Base-by-base conservation (phyloP, 2,329 filamentous ascomycete genomes). In the Alternaria gansuensis region DNA sequence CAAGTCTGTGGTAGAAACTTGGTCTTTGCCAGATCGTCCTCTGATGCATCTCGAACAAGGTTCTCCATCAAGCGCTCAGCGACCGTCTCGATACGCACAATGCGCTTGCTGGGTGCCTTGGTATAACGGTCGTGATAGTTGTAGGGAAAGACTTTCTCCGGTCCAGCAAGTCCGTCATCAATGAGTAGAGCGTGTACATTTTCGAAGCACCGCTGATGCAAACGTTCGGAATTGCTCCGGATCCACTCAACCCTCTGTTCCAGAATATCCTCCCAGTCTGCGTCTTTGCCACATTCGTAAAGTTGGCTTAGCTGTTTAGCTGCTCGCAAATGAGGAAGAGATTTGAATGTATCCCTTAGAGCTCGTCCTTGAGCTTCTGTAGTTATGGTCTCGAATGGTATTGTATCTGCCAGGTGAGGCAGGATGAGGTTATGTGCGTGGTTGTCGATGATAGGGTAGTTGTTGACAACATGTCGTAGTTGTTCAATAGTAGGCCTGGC, bases 71-170 rank as follows among this genome's bases (percentile, higher is more conserved):
- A 80, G 9, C 84, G 80, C 34, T 87, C 85, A 0, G 90, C 91
- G 2, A 93, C 72, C 1, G 86, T 83, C 76, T 96, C 92, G 63
- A 96, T 90, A 8, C 91, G 85, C 17, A 94, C 87, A 53, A 96
- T 92, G 26, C 90, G 85, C 75, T 87, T 90, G 67, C 87, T 90
- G 7, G 83, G 80, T 52, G 85, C 86, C 21, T 82, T 79, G 0
- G 88, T 88, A 64, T 90, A 90, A 23, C 82, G 78, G 71, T 90
- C 83, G 71, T 77, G 74, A 58, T 87, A 90, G 5, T 79, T 71
- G 66, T 87, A 90, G 0, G 81, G 74, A 65, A 90, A 84, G 2
- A 86, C 83, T 21, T 84, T 76, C n/a, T 74, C 80, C 7, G 84
- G 82, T 2, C 80, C 79, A 13, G 81, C 79, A 51, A 94, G 78